Evolutionary conservation across 192 early-diverging fungal species (phyloP).

Genomic region (Podila clonocystis): DNA sequence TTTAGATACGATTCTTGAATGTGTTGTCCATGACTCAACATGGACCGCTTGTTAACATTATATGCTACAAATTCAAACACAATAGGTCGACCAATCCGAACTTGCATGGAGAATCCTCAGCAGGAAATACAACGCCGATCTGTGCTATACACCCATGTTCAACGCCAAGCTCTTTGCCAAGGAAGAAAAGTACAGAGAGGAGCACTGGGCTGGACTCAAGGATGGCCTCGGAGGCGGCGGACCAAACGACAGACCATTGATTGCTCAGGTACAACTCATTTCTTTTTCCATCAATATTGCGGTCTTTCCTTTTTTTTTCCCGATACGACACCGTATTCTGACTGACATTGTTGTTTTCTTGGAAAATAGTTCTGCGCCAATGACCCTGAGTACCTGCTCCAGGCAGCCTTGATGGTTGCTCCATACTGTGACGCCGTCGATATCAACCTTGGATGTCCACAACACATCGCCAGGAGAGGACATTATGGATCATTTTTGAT

Average conservation of each 20-base stretch:
- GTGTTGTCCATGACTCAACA: not conserved
- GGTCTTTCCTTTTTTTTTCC: too few species aligned
- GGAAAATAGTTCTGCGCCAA: constrained; percentile 92
- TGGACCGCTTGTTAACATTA: too few species aligned
- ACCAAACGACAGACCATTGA: constrained; percentile 79
- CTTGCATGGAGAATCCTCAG: constrained; percentile 94
- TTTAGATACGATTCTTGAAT: not conserved
- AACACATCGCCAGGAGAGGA: constrained; percentile 91
- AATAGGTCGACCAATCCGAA: constrained; percentile 90
- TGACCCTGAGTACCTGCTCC: constrained; percentile 84
- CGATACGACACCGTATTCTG: too few species aligned
- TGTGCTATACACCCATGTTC: constrained; percentile 99
- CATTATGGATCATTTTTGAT: constrained; percentile 94
- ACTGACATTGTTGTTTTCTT: not conserved
- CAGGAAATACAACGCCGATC: constrained; percentile 82
- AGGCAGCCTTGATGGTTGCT: constrained; percentile 85
- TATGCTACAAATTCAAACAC: too few species aligned
- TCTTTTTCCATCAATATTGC: too few species aligned
- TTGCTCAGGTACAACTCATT: constrained; percentile 87
- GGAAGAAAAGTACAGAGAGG: constrained; percentile 69
- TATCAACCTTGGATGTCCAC: constrained; percentile 96
- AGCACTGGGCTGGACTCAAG: constrained; percentile 73
- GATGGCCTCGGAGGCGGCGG: constrained; percentile 50
- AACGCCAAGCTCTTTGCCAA: constrained; percentile 90
- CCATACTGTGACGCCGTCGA: constrained; percentile 93